Percentiles rank a stretch among this genome's conserved stretches.
These are phyloP conservation scores for Talaromyces sp. DNA, from an alignment of 2,329 filamentous ascomycete genomes.

Conservation along the genomic window DNA sequence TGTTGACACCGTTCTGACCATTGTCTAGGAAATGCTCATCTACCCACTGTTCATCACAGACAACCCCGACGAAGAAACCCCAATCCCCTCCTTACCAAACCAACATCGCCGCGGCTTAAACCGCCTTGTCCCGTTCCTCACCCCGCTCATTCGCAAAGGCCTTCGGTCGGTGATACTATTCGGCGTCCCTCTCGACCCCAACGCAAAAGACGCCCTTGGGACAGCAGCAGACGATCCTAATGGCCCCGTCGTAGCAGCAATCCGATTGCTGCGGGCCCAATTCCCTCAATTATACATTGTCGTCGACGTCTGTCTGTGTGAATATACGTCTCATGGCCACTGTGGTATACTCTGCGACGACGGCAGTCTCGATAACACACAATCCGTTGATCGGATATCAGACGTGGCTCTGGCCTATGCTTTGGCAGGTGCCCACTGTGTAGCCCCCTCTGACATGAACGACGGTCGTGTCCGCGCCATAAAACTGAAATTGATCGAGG, in stretches of 20 bases:
- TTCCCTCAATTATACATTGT: constrained; percentile 91
- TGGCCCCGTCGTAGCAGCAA: constrained; percentile 83
- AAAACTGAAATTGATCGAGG: constrained; percentile 95
- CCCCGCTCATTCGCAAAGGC: constrained; percentile 82
- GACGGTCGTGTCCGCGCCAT: constrained; percentile 95
- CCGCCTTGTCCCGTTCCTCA: constrained; percentile 76
- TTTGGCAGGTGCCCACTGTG: constrained; percentile 90
- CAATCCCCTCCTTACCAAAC: constrained; percentile 85
- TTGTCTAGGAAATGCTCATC: constrained; percentile 84
- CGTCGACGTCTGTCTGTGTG: constrained; percentile 92
- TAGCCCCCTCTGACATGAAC: constrained; percentile 98
- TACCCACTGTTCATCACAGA: constrained; percentile 97
- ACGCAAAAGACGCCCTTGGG: constrained; percentile 83
- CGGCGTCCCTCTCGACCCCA: constrained; percentile 77
- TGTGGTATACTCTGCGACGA: constrained; percentile 94
- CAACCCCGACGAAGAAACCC: constrained; percentile 82
- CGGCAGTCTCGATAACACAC: constrained; percentile 83
- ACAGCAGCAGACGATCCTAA: constrained; percentile 88
- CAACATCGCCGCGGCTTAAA: constrained; percentile 86
- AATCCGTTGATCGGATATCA: constrained; percentile 89
- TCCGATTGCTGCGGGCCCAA: constrained; percentile 73
- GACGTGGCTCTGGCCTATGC: constrained; percentile 98
- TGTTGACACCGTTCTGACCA: background rate
- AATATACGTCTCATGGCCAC: constrained; percentile 97
- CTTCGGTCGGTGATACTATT: constrained; percentile 92